Evolutionary conservation across 2,329 filamentous ascomycete species (phyloP), one percentile per base, ranked within the genome.

Genomic region (Dendryphion nanum): DNA sequence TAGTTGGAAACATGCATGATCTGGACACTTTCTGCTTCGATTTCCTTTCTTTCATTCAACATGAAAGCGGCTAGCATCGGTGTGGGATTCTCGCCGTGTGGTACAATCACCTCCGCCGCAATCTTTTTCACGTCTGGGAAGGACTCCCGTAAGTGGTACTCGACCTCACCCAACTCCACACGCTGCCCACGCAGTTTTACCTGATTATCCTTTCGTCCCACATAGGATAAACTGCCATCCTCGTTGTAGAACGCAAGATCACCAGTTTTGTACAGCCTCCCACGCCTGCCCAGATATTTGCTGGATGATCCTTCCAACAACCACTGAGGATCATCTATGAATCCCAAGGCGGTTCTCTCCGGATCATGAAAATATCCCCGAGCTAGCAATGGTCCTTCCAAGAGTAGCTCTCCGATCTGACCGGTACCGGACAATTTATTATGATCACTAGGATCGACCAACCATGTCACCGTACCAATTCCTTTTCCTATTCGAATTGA

Each of bases 271-370:
- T 52, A 52, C 24, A 41, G 34, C 21, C 29, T 33, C 73, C 72
- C n/a, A 94, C 8, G 8, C 7, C 29, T 10, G 7, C 29, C 29
- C n/a, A 8, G 8, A n/a, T 26, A n/a, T 26, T n/a, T n/a, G n/a
- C 10, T 10, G 10, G 8, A 8, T 7, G 8, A 10, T 7, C 29
- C 29, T 16, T 30, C 8, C 10, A 30, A 15, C 15, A 30, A 7
- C 23, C 23, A 26, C 8, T 8, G n/a, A 8, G 23, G 23, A n/a
- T 26, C 23, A 8, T 26, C 23, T 8, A 26, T 26, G 23, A 26
- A 26, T 8, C 8, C 8, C 8, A n/a, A 26, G 23, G 23, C 23
- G n/a, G 23, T 26, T n/a, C n/a, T 26, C 23, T 26, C 23, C 8
- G 23, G 23, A n/a, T 26, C 23, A n/a, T 26, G 8, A 8, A 26